Percentiles rank a stretch among this genome's conserved stretches.
These are phyloP conservation scores for Fragaria iinumae DNA, from an alignment of 306 rosid species.

Conservation along the genomic window DNA sequence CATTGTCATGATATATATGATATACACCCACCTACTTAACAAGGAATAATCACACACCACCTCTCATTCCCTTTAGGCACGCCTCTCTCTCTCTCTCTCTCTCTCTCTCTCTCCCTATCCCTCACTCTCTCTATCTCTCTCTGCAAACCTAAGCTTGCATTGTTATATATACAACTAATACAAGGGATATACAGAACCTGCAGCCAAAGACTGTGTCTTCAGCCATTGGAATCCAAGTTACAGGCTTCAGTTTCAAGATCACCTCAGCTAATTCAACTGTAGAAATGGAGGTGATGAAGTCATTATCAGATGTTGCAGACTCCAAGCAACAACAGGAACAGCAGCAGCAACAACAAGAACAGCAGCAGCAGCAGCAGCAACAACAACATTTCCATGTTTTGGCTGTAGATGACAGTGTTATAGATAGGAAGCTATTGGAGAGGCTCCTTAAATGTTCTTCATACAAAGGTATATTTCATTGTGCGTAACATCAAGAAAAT, in stretches of 20 bases:
- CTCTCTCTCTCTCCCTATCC: slow-evolving; percentile 10
- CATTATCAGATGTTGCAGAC: slow-evolving; percentile 26
- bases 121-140: slow-evolving; percentile 10
- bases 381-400: slow-evolving; percentile 81
- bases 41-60: slow-evolving; percentile 35
- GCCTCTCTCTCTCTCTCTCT: slow-evolving; percentile 23
- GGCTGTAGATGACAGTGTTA: slow-evolving; percentile 86
- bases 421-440: slow-evolving; percentile 79
- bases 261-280: neutral
- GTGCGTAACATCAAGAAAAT: no score
- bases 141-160: neutral
- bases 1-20: slow-evolving; percentile 7
- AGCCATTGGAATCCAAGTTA: neutral
- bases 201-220: neutral
- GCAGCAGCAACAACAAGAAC: neutral
- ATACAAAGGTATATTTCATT: slow-evolving; percentile 53
- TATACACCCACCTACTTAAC: slow-evolving; percentile 35
- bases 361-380: slow-evolving; percentile 19
- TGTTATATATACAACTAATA: neutral
- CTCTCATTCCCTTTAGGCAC: slow-evolving; percentile 37
- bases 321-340: slow-evolving; percentile 17
- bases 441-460: slow-evolving; percentile 77
- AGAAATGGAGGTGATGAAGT: slow-evolving; percentile 44
- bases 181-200: neutral
- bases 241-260: neutral